Conservation (phyloP, 495 filamentous ascomycete species). For the Friedmanniomyces simplex region DNA sequence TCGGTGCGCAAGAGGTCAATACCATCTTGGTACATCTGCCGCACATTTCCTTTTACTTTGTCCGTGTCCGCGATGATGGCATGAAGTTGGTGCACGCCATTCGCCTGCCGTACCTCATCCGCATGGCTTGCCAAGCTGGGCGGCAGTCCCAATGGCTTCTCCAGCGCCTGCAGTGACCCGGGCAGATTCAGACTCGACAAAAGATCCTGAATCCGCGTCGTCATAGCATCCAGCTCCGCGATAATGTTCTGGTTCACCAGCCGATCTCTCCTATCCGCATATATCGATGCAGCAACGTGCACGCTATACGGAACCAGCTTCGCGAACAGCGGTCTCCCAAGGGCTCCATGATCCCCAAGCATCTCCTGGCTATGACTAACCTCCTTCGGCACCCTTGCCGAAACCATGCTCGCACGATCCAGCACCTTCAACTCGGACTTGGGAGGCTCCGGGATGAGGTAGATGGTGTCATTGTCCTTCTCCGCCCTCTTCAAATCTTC, state of each 20-base stretch:
- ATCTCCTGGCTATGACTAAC: constrained; percentile 68
- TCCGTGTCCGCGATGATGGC: constrained; percentile 75
- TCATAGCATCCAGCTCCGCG: constrained; percentile 72
- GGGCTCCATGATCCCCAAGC: constrained; percentile 65
- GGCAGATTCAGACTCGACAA: constrained; percentile 79
- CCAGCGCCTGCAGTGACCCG: constrained; percentile 84
- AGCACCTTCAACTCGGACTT: constrained; percentile 81
- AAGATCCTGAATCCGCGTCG: constrained; percentile 67
- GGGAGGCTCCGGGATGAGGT: constrained; percentile 72
- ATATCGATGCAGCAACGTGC: constrained; percentile 88
- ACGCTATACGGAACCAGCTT: constrained; percentile 94
- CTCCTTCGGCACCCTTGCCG: constrained; percentile 66
- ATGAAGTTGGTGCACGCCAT: constrained; percentile 63
- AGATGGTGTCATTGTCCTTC: constrained; percentile 94
- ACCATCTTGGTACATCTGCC: constrained; percentile 69
- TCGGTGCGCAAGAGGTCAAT: constrained; percentile 65
- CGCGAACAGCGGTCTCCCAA: constrained; percentile 76
- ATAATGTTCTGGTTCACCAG: constrained; percentile 78
- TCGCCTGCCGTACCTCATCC: constrained; percentile 89
- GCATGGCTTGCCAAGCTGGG: constrained; percentile 76
- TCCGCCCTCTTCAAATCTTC: constrained; percentile 89
- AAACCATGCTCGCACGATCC: constrained; percentile 81
- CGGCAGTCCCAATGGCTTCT: constrained; percentile 90
- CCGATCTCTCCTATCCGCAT: constrained; percentile 81
- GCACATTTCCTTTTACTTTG: constrained; percentile 69